Conservation (phyloP, 2,329 filamentous ascomycete species). For the Ophioceras dolichostomum region DNA sequence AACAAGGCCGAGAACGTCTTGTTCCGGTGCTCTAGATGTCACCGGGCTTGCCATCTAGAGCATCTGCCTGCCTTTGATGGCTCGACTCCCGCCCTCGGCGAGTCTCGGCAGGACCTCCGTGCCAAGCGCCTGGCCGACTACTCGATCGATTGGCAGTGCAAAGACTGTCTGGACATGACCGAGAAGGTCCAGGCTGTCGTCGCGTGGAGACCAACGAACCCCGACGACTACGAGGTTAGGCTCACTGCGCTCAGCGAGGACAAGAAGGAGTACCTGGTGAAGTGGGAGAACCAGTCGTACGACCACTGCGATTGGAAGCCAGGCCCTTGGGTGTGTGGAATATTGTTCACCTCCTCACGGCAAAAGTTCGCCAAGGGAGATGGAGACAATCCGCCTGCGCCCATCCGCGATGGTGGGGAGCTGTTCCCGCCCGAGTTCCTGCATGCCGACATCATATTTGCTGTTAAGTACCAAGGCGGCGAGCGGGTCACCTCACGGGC, state of each 20-base stretch:
- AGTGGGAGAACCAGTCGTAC: slow-evolving; percentile 75
- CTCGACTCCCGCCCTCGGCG: slow-evolving; percentile 18
- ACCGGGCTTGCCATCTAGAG: slow-evolving; percentile 69
- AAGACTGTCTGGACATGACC: slow-evolving; percentile 51
- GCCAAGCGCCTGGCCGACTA: slow-evolving; percentile 61
- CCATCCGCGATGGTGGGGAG: slow-evolving; percentile 59
- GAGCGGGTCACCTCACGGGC: slow-evolving; percentile 24
- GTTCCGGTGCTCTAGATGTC: slow-evolving; percentile 71
- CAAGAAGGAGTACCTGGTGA: slow-evolving; percentile 84
- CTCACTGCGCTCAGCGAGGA: slow-evolving; percentile 53
- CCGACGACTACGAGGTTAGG: slow-evolving; percentile 41
- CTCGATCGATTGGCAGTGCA: slow-evolving; percentile 63
- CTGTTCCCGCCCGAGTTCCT: slow-evolving; percentile 83
- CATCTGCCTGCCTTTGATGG: slow-evolving; percentile 47
- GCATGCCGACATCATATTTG: slow-evolving; percentile 78
- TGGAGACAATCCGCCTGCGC: slow-evolving; percentile 41
- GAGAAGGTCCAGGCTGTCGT: slow-evolving; percentile 67
- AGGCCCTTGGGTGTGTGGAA: slow-evolving; percentile 77
- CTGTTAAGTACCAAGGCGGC: slow-evolving; percentile 48
- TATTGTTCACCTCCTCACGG: slow-evolving; percentile 51
- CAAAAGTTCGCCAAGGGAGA: slow-evolving; percentile 65
- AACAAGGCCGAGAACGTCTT: slow-evolving; percentile 68
- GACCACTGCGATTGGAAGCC: slow-evolving; percentile 77
- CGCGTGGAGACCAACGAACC: slow-evolving; percentile 69
- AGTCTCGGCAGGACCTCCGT: slow-evolving; percentile 31